Conservation (phyloP, 2,329 filamentous ascomycete species). For the Calonectria fujianensis region DNA sequence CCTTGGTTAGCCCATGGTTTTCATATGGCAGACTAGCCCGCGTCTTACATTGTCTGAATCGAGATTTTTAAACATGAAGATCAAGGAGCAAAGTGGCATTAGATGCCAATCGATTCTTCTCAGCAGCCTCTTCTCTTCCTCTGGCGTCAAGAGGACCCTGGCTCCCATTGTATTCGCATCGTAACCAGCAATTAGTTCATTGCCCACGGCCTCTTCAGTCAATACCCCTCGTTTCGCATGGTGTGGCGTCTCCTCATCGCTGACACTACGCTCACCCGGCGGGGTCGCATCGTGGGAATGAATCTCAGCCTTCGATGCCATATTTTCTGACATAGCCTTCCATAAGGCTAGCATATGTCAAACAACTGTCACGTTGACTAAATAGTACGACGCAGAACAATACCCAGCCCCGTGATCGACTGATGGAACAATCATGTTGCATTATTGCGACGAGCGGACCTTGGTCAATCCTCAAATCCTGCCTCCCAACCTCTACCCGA, state of each 20-base stretch:
- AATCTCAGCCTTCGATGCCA: background rate
- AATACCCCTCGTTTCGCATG: background rate
- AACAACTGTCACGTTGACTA: background rate
- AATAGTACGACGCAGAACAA: background rate
- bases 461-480: background rate
- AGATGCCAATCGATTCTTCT: slow-evolving; percentile 53
- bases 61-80: slow-evolving; percentile 65
- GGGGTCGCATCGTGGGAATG: background rate
- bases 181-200: slow-evolving; percentile 18
- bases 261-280: background rate
- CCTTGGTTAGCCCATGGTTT: background rate
- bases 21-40: background rate
- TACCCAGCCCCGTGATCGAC: background rate
- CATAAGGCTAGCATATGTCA: no score
- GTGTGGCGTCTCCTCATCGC: background rate
- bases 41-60: slow-evolving; percentile 60
- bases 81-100: slow-evolving; percentile 58
- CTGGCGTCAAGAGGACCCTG: slow-evolving; percentile 49
- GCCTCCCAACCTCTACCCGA: background rate
- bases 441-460: slow-evolving; percentile 5
- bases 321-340: background rate
- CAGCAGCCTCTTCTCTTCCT: slow-evolving; percentile 52
- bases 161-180: slow-evolving; percentile 59
- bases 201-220: background rate
- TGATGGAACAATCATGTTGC: slow-evolving; percentile 3